phyloP scores from a whole-genome alignment of 2,329 filamentous ascomycete genomes.

The Aschersonia sp. region DNA sequence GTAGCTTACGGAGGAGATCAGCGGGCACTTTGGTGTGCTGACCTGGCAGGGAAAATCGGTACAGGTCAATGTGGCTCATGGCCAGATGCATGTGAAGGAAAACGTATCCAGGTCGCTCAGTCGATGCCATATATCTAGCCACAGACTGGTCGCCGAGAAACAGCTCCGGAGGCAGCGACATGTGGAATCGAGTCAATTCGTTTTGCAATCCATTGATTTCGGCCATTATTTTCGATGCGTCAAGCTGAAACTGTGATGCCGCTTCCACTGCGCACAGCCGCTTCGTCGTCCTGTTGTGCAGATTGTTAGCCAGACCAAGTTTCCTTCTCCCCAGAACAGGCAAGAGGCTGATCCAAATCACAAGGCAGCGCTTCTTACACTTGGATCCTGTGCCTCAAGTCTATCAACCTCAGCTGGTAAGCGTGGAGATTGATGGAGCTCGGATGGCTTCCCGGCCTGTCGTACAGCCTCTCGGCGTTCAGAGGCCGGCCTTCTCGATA shows the following conservation, averaged over 20 bases:
- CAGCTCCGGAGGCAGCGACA: constrained; percentile 17
- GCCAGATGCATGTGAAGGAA: constrained; percentile 22
- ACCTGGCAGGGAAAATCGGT: constrained; percentile 22
- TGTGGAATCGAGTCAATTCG: constrained; percentile 20
- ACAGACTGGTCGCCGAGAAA: constrained; percentile 20
- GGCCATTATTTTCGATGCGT: constrained; percentile 22
- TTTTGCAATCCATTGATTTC: constrained; percentile 21
- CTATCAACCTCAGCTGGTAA: constrained; percentile 19
- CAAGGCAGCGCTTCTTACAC: constrained; percentile 12
- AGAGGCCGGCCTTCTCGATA: constrained; percentile 17
- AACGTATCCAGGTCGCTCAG: constrained; percentile 19
- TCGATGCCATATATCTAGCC: constrained; percentile 13
- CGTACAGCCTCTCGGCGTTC: constrained; percentile 15
- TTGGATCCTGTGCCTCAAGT: constrained; percentile 21
- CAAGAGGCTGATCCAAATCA: no score
- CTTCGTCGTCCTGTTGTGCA: constrained; percentile 10
- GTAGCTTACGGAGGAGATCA: constrained; percentile 19
- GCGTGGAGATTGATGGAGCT: constrained; percentile 16
- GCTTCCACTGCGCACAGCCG: constrained; percentile 10
- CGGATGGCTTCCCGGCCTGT: constrained; percentile 11
- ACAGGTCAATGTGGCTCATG: constrained; percentile 22
- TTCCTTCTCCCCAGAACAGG: no score
- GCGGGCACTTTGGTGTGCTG: constrained; percentile 16
- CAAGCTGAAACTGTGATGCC: constrained; percentile 9
- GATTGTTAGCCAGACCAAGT: neutral